Base-by-base conservation (phyloP, 83 land plant genomes). In the Isoetes engelmannii region DNA sequence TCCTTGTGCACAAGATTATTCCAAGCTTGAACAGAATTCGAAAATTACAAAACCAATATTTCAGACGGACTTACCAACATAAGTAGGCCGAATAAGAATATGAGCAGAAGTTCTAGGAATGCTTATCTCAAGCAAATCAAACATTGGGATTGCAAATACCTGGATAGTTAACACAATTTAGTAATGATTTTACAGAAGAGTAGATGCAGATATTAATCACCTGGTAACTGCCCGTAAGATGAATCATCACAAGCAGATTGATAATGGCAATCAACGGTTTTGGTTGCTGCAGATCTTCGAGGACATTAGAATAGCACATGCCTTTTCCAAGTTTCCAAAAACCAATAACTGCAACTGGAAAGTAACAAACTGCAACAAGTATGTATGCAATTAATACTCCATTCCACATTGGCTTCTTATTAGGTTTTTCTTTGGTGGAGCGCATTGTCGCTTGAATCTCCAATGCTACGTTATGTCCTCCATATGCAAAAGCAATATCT, bases 401-500 rank as follows among this genome's bases (percentile, higher is more conserved):
- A 9, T 44, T 44, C 67, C 67, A 64, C 67, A 64, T 64, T 37
- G 67, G 42, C 45, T 9, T 44, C 67, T 18, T 64, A 9, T 44
- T 41, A 7, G 67, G 67, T 3, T 51, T 51, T 12, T 12, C n/a
- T 12, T 10, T 10, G 15, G n/a, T 51, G 54, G 67, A 18, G 18
- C 12, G 63, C 47, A 64, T 64, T 41, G 41, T 21, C 9, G 67
- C 18, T 44, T 64, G 67, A 8, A 64, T 64, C 47, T 64, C 67
- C 47, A 64, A 8, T 3, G 17, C 67, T 10, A 64, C 67, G 4
- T 64, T 64, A n/a, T 64, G 67, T 47, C 67, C 54, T 44, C 47
- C 67, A 44, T 64, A 64, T 44, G 67, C 67, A 41, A 64, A 64
- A 37, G 67, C 67, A 37, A 64, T 64, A 44, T 64, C 47, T 44